phyloP scores from a whole-genome alignment of 768 basidiomycete species.

The Dacryopinax primogenitus region DNA sequence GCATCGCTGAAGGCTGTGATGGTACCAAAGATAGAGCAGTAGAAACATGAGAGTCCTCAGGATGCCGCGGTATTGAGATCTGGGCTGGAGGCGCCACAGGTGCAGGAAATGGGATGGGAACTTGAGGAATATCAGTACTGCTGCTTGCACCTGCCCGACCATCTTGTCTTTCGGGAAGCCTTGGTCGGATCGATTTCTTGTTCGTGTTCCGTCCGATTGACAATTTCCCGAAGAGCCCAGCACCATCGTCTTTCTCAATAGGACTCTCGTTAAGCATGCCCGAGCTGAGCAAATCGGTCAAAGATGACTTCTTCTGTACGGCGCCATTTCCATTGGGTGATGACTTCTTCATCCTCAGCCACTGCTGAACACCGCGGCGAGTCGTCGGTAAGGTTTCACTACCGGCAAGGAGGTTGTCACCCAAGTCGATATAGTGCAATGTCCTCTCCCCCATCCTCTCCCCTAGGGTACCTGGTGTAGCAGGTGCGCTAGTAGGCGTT shows the following conservation, averaged over 20 bases:
- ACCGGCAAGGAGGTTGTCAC: conserved; percentile 30
- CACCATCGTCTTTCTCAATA: not conserved
- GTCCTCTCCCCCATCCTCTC: conserved; percentile 35
- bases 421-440: conserved; percentile 23
- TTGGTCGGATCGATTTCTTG: not conserved
- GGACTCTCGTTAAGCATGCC: conserved; percentile 2
- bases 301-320: conserved; percentile 47
- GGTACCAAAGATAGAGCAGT: too few relatives aligned
- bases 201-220: not conserved
- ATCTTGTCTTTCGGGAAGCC: not conserved
- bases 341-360: conserved; percentile 47
- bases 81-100: conserved; percentile 48
- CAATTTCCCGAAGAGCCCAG: not conserved
- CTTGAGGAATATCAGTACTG: conserved; percentile 29
- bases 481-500: conserved; percentile 40
- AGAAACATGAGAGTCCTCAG: too few relatives aligned
- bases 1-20: too few relatives aligned
- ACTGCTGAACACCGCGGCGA: conserved; percentile 65
- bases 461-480: conserved; percentile 51
- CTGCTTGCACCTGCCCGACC: conserved; percentile 17
- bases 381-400: conserved; percentile 51
- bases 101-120: conserved; percentile 48
- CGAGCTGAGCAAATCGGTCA: conserved; percentile 47
- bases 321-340: conserved; percentile 27
- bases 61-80: not conserved